phyloP scores from a whole-genome alignment of 2,329 filamentous ascomycete genomes.

The Trichoderma harzianum region DNA sequence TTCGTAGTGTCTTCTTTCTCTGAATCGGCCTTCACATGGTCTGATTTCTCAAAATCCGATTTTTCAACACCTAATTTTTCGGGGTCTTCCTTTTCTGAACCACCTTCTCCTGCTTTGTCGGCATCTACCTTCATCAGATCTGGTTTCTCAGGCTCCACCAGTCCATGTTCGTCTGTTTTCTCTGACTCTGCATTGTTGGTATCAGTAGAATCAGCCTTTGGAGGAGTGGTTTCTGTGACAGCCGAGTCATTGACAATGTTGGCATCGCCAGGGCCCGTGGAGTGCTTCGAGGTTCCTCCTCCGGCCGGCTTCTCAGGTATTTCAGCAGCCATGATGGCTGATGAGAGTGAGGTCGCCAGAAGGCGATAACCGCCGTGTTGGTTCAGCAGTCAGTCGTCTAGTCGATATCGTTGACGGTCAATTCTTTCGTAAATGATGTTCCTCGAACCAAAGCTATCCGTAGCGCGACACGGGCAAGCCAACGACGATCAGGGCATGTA shows the following conservation, averaged over 20 bases:
- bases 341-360: neutral
- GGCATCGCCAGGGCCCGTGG: neutral
- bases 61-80: neutral
- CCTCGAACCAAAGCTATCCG: neutral
- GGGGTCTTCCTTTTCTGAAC: neutral
- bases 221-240: neutral
- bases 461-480: neutral
- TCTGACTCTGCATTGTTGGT: neutral
- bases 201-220: neutral
- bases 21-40: neutral
- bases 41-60: neutral
- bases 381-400: neutral
- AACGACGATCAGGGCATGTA: neutral
- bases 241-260: neutral
- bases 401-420: neutral
- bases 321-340: slow-evolving; percentile 18
- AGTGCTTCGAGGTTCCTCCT: neutral
- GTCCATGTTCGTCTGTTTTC: neutral
- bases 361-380: slow-evolving; percentile 6
- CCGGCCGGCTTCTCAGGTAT: neutral
- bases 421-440: neutral
- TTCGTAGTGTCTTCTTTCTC: neutral
- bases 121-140: neutral
- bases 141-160: neutral
- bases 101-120: neutral